Evolutionary conservation across 2,329 filamentous ascomycete species (phyloP), one percentile per base, ranked within the genome.

Genomic region (Scopulariopsis brevicaulis): DNA sequence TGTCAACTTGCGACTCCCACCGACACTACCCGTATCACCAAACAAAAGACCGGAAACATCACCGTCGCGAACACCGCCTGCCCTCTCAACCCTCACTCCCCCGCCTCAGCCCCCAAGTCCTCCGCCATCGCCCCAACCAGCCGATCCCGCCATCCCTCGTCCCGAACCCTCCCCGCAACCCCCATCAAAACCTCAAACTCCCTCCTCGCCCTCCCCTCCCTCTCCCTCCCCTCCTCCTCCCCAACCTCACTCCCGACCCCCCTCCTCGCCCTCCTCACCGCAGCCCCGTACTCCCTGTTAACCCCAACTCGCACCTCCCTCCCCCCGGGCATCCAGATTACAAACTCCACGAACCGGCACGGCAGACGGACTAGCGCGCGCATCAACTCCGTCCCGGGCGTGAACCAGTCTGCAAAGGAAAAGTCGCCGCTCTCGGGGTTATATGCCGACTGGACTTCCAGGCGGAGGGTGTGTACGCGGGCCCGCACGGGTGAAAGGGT

Each of bases 381-480:
- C 15, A 69, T 60, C 14, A 75, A 66, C 18, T 58, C 61, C 1
- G 69, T 68, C 0, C 58, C 51, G 8, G 58, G 34, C 4, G 60
- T 34, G 60, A 77, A 71, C 61, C 75, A 73, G 58, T 69, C 59
- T 56, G 69, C 62, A 56, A 74, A 71, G 2, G 71, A 72, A 40
- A 73, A 68, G 11, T 61, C 32, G 1, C 58, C 55, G 46, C 59
- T 55, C 54, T 61, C 56, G 4, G 43, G 1, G 20, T 20, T n/a
- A 7, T n/a, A 50, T 28, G 18, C 58, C 34, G 18, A 11, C 52
- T 58, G 22, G 34, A n/a, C 24, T 67, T 74, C 69, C 53, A 80
- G 65, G 3, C 69, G 73, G 25, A 81, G 63, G 1, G 70, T 77
- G 58, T 73, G 68, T 3, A 80, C 65, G 53, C 66, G 66, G 14